These are phyloP conservation scores for Fraxinus latifolia DNA, from an alignment of 305 asterid species.

Conservation along the genomic window DNA sequence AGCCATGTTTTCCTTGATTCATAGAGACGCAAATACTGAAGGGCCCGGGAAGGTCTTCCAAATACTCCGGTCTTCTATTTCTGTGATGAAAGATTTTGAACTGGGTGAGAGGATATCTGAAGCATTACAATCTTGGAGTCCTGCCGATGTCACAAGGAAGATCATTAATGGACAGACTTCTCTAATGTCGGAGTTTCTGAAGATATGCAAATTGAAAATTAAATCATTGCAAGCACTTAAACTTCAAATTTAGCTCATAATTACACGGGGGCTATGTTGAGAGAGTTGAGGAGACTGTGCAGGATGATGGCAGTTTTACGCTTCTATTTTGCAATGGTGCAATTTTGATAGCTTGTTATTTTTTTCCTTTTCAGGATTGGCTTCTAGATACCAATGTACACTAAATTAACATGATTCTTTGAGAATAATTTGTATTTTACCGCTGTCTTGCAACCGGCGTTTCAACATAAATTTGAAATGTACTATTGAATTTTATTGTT, in stretches of 20 bases:
- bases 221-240: constrained; percentile 52
- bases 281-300: constrained; percentile 8
- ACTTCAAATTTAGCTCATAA: constrained; percentile 42
- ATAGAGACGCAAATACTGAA: constrained; percentile 19
- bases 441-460: not conserved
- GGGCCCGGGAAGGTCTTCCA: constrained; percentile 73
- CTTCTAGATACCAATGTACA: constrained; percentile 14
- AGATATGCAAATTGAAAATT: constrained; percentile 56
- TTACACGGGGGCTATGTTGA: not conserved
- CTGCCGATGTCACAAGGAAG: constrained; percentile 56
- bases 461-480: constrained; percentile 22
- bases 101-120: constrained; percentile 61
- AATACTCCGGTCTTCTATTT: constrained; percentile 40
- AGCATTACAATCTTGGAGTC: constrained; percentile 63
- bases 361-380: constrained; percentile 15
- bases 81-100: constrained; percentile 41
- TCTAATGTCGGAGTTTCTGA: constrained; percentile 50
- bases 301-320: not conserved
- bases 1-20: constrained; percentile 48
- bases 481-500: constrained; percentile 28
- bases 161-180: constrained; percentile 49
- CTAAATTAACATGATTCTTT: constrained; percentile 18
- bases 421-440: constrained; percentile 16
- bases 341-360: constrained; percentile 34
- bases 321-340: constrained; percentile 19